phyloP scores from a whole-genome alignment of 495 filamentous ascomycete species.

The Jackrogersella minutella region DNA sequence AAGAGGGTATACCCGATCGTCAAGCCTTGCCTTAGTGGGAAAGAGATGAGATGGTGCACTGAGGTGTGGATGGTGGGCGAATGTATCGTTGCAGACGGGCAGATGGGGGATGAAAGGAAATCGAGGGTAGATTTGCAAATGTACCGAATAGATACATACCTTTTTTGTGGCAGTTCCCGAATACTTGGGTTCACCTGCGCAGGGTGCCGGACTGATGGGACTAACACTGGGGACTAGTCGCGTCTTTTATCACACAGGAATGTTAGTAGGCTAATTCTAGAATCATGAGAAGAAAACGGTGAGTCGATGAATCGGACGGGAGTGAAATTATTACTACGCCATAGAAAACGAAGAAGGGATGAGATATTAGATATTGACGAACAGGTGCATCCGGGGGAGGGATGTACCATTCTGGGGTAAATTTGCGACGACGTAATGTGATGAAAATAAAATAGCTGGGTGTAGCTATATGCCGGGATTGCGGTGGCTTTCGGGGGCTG shows the following conservation, averaged over 20 bases:
- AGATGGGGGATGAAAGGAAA: constrained; percentile 42
- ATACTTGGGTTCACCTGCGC: constrained; percentile 44
- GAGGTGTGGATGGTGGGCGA: constrained; percentile 41
- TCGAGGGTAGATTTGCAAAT: constrained; percentile 25
- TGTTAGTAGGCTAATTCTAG: constrained; percentile 29
- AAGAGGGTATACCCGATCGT: constrained; percentile 44
- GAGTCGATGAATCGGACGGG: constrained; percentile 13
- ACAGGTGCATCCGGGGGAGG: constrained; percentile 16
- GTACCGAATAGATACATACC: constrained; percentile 36
- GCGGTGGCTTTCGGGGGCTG: constrained; percentile 33
- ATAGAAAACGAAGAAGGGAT: constrained; percentile 11
- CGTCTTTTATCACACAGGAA: constrained; percentile 29
- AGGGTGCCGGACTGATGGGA: constrained; percentile 44
- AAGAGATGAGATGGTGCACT: constrained; percentile 40
- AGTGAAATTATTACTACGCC: constrained; percentile 6
- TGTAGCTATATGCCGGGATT: constrained; percentile 41
- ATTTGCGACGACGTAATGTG: constrained; percentile 40
- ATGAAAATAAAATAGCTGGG: constrained; percentile 30
- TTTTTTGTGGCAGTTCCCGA: constrained; percentile 44
- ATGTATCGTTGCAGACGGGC: constrained; percentile 49
- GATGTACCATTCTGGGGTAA: constrained; percentile 40
- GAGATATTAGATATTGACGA: constrained; percentile 17
- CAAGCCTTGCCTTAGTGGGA: constrained; percentile 44
- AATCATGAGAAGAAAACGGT: constrained; percentile 2
- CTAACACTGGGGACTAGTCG: constrained; percentile 8